phyloP scores from a whole-genome alignment of 2,329 filamentous ascomycete genomes.

The Elsinoe batatas region DNA sequence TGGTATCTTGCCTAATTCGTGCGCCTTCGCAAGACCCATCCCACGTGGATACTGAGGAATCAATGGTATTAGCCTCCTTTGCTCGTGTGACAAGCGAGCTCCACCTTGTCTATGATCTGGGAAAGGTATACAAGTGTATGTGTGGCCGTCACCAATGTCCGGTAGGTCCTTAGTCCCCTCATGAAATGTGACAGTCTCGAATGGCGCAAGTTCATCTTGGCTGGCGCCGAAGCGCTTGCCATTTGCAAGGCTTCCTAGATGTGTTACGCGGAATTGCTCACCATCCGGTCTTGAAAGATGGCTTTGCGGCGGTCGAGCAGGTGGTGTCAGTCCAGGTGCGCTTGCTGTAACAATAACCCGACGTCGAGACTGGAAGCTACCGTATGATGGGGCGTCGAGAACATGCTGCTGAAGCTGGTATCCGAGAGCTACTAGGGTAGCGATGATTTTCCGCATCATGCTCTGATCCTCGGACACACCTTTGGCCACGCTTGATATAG shows the following conservation, averaged over 20 bases:
- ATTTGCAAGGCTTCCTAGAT: conserved; percentile 51
- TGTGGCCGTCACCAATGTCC: conserved; percentile 49
- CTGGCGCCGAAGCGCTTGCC: conserved; percentile 50
- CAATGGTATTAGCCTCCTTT: conserved; percentile 40
- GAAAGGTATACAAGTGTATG: conserved; percentile 51
- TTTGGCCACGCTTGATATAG: conserved; percentile 44
- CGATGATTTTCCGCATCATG: conserved; percentile 63
- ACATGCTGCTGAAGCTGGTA: conserved; percentile 63
- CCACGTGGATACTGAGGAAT: conserved; percentile 49
- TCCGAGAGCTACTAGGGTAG: conserved; percentile 62
- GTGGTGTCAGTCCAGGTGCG: conserved; percentile 52
- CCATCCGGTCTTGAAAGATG: conserved; percentile 42
- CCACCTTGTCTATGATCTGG: conserved; percentile 54
- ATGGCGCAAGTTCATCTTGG: conserved; percentile 46
- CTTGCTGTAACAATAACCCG: conserved; percentile 64
- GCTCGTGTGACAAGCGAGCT: not conserved
- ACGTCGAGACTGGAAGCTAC: conserved; percentile 54
- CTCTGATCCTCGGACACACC: conserved; percentile 41
- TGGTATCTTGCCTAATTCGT: conserved; percentile 12
- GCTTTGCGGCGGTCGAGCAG: conserved; percentile 47
- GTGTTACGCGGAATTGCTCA: conserved; percentile 19
- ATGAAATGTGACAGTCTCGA: conserved; percentile 45
- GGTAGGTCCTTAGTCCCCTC: conserved; percentile 54
- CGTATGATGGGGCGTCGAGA: conserved; percentile 59
- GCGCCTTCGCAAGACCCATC: conserved; percentile 23